Evolutionary conservation across 2,329 filamentous ascomycete species (phyloP), one percentile per base, ranked within the genome.

Genomic region (Claviceps cyperi): DNA sequence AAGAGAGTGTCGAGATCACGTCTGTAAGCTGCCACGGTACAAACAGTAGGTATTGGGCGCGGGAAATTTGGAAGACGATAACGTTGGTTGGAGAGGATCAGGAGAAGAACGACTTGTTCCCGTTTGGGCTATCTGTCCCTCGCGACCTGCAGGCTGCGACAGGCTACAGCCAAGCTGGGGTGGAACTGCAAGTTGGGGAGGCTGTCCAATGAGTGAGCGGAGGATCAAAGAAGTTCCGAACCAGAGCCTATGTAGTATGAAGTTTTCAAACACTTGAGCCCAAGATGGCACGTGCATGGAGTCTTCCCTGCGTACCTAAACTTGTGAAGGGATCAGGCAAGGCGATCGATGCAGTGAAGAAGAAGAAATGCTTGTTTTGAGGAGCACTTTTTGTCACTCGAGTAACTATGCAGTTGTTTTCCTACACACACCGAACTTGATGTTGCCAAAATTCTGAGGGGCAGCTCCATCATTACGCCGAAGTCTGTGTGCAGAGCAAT

Each of bases 101-200:
- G 54, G 52, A 56, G 55, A 50, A 54, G 50, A 46, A 28, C 47
- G 46, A 44, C 43, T 45, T 46, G 41, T 61, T 54, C 59, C 57
- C 59, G 58, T 61, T 58, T 57, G 55, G 63, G 62, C 59, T 59
- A 64, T 59, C 59, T 65, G 62, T 62, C 62, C 55, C 51, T 55
- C 47, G 52, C 56, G 54, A 45, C 51, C 50, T 45, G n/a, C n/a
- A n/a, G n/a, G n/a, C n/a, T n/a, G 49, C 19, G 40, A 39, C 39
- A 41, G 46, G n/a, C n/a, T n/a, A n/a, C n/a, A 22, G 22, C 22
- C 50, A 46, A 47, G 47, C 46, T 51, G 46, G 43, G 45, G 51
- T 54, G 55, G 53, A 52, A 50, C 47, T 39, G 32, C 19, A n/a
- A 43, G 14, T 15, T 36, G 37, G 37, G 36, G 36, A 40, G 38